Evolutionary conservation across 2,329 filamentous ascomycete genomes (phyloP).

Genomic region (Penicillium sp.): DNA sequence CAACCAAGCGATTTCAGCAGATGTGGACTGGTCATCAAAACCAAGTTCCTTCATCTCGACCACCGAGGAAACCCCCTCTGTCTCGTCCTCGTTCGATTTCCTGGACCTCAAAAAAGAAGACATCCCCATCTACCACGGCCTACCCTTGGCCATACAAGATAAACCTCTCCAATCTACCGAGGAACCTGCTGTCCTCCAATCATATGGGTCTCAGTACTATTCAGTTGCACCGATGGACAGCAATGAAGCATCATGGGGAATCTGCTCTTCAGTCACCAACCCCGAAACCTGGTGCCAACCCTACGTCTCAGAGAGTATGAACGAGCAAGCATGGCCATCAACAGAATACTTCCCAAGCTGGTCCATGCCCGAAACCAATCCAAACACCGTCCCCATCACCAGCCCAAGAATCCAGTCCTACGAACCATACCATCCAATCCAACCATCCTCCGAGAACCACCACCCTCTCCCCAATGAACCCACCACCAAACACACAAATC

Average conservation of each 20-base stretch:
- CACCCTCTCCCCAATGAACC: neutral
- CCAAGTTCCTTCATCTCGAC: constrained; percentile 7
- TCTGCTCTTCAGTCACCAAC: neutral
- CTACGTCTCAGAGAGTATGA: neutral
- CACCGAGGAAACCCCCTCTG: constrained; percentile 8
- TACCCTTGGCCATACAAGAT: neutral
- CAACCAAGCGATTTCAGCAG: neutral
- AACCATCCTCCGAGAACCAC: neutral
- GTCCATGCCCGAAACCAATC: neutral
- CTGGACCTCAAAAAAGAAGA: neutral
- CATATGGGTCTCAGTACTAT: too few relatives aligned
- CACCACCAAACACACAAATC: neutral
- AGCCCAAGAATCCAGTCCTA: neutral
- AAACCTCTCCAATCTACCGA: too few relatives aligned
- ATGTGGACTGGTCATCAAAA: constrained; percentile 1
- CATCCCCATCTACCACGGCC: neutral
- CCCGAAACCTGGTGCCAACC: neutral
- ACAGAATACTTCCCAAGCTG: neutral
- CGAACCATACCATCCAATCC: neutral
- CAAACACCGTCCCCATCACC: neutral
- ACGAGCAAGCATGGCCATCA: neutral
- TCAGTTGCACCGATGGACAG: too few relatives aligned
- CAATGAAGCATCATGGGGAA: neutral
- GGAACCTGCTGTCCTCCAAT: too few relatives aligned
- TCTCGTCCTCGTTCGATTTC: constrained; percentile 8